Evolutionary conservation across 192 early-diverging fungal species (phyloP), one percentile per base, ranked within the genome.

Genomic region (Coemansia sp.): DNA sequence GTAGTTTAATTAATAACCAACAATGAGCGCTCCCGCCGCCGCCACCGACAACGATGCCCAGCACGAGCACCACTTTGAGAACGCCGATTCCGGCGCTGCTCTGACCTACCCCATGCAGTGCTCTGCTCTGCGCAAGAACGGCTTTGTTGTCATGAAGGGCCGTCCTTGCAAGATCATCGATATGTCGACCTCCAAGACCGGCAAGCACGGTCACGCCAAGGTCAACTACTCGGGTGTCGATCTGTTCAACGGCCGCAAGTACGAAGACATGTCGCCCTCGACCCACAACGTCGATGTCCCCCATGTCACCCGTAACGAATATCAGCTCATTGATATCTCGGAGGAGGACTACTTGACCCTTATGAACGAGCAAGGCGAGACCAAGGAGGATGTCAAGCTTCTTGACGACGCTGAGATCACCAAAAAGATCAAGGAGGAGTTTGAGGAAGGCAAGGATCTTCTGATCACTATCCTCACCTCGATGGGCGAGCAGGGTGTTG

Each of bases 201-300:
- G 97, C 77, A 99, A 99, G 94, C 97, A 99, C 93, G 97, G 96
- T 63, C 97, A 99, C 89, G 97, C 97, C 86, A 99, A 99, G 95
- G 97, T 99, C 66, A 87, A 98, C 85, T 82, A 96, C 79, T 88
- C 90, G 33, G 96, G 86, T 68, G 89, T 89, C 64, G 96, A 99
- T 82, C 96, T 99, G 87, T 99, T 99, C 86, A 99, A 92, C 68
- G 88, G 87, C 79, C 94, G 92, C 90, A 99, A 98, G 91, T 84
- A 90, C 77, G 97, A 99, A 86, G 97, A 99, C 84, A 82, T 99
- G 73, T 99, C 96, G 72, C 97, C 97, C 70, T 99, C 97, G 80
- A 99, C 97, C 82, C 97, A 99, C 91, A 99, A 99, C 89, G 96
- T 99, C 93, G 93, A 98, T 74, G 97, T 99, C 45, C 97, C 97